phyloP scores from a whole-genome alignment of 176 grass and related monocot species.

The Paspalum notatum region DNA sequence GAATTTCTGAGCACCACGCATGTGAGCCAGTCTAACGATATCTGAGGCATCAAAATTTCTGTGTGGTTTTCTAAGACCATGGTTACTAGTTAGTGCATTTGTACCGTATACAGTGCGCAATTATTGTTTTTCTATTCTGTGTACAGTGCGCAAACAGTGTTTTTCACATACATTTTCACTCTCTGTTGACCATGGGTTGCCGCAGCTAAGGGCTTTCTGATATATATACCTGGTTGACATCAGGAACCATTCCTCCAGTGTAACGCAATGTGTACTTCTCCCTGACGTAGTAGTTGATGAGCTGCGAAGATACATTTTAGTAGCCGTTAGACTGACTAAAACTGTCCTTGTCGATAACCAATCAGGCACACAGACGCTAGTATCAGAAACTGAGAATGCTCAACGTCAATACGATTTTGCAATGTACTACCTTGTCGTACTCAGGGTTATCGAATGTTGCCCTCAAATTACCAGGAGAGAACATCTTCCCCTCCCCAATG shows the following conservation, averaged over 20 bases:
- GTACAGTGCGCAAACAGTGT: too few species aligned
- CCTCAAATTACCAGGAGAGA: constrained; percentile 94
- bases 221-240: constrained; percentile 89
- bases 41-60: not conserved
- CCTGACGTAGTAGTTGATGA: constrained; percentile 94
- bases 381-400: too few species aligned
- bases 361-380: not conserved
- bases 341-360: not conserved
- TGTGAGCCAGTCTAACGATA: not conserved
- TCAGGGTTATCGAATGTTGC: constrained; percentile 92
- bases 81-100: too few species aligned
- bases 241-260: constrained; percentile 99
- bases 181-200: not conserved
- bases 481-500: constrained; percentile 95
- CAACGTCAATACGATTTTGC: not conserved
- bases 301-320: constrained; percentile 41
- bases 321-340: not conserved
- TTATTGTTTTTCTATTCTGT: too few species aligned
- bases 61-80: not conserved
- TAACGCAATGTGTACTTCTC: constrained; percentile 98
- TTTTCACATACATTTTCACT: too few species aligned
- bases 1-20: not conserved
- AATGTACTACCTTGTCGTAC: constrained; percentile 65
- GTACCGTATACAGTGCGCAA: too few species aligned
- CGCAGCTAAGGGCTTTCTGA: not conserved